Evolutionary conservation across 306 rosid genomes (phyloP).

Genomic region (Lathyrus oleraceus): DNA sequence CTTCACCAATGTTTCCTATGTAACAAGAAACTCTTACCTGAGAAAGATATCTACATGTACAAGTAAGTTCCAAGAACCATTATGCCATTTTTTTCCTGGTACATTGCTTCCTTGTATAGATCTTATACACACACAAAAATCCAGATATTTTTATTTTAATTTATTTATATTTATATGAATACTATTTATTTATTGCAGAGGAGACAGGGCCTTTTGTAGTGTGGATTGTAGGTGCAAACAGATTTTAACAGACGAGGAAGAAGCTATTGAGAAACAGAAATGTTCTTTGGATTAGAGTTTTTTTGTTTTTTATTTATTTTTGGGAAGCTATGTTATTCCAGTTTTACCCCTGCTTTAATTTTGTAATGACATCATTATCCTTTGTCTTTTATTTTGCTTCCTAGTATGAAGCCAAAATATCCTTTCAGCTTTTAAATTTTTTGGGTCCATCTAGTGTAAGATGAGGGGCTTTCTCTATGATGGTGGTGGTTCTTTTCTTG

Average conservation of each 20-base stretch:
- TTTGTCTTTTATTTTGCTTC: conserved; percentile 50
- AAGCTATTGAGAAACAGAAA: conserved; percentile 45
- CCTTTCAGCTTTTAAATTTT: conserved; percentile 37
- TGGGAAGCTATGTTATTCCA: neutral
- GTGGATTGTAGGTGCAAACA: conserved; percentile 92
- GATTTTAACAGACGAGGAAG: conserved; percentile 85
- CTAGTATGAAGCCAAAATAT: conserved; percentile 62
- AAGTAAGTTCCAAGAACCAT: conserved; percentile 48
- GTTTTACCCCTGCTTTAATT: conserved; percentile 41
- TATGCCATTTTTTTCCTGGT: no score
- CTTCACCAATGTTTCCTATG: conserved; percentile 82
- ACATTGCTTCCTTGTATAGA: no score
- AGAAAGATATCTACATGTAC: conserved; percentile 97
- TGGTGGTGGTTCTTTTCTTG: conserved; percentile 27
- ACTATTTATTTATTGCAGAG: conserved; percentile 46
- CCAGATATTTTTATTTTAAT: conserved; percentile 26
- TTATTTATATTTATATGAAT: neutral
- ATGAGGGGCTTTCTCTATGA: conserved; percentile 29
- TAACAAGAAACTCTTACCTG: conserved; percentile 62
- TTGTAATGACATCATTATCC: conserved; percentile 45
- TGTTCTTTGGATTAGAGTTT: conserved; percentile 45
- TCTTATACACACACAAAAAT: neutral
- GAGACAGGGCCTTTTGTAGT: conserved; percentile 88
- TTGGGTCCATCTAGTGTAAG: conserved; percentile 24
- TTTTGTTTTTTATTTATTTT: neutral